phyloP scores from a whole-genome alignment of 1,284 basidiomycete genomes.

The Austroboletus niveus region DNA sequence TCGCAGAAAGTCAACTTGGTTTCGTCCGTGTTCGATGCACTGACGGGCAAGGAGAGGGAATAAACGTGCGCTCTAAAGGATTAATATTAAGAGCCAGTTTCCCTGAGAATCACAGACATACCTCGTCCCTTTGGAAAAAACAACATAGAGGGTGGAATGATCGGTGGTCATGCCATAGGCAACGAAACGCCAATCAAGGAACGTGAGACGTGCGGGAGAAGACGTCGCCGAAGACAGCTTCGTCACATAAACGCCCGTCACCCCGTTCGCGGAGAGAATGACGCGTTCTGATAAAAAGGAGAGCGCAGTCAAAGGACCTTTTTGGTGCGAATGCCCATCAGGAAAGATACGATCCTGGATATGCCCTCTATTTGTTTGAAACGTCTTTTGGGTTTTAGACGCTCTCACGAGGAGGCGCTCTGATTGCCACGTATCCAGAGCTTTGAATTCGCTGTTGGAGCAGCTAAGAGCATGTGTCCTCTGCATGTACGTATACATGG shows the following conservation, averaged over 20 bases:
- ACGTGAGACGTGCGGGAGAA: neutral
- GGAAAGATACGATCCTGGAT: neutral
- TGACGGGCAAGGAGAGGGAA: conserved; percentile 2
- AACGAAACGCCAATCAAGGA: conserved; percentile 3
- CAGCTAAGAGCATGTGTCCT: conserved; percentile 2
- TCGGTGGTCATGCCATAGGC: conserved; percentile 3
- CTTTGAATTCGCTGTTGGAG: conserved; percentile 7
- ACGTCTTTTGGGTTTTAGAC: conserved; percentile 7
- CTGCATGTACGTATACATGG: conserved; percentile 2
- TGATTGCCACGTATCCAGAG: neutral
- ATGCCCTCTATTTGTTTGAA: conserved; percentile 6
- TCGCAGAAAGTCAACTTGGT: conserved; percentile 3
- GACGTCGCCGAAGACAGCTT: neutral
- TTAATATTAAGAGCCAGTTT: neutral
- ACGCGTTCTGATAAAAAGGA: conserved; percentile 18
- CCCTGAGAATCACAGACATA: neutral
- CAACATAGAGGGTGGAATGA: conserved; percentile 11
- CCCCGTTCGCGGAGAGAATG: conserved; percentile 14
- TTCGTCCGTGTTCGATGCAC: neutral
- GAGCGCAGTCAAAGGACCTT: neutral
- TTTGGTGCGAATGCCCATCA: neutral
- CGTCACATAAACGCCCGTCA: neutral
- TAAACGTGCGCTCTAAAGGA: conserved; percentile 9
- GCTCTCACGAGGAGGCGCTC: conserved; percentile 11
- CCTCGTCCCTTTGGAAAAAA: neutral